phyloP scores from a whole-genome alignment of 2,329 filamentous ascomycete species.

The Hortaea werneckii region DNA sequence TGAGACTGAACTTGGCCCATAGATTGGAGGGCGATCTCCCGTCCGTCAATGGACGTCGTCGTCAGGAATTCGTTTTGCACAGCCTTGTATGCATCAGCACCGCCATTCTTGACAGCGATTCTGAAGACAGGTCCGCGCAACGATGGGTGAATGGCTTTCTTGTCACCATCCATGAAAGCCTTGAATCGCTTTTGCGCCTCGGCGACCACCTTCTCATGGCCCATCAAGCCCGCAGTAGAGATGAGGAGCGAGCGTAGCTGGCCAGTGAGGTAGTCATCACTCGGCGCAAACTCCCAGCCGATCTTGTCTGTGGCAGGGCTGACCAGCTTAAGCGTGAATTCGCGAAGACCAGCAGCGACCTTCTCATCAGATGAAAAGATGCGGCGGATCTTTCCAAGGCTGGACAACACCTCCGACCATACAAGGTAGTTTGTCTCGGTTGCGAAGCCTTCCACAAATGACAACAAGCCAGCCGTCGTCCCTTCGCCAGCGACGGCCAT shows the following conservation, averaged over 20 bases:
- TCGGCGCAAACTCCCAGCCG: conserved; percentile 72
- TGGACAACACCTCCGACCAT: conserved; percentile 74
- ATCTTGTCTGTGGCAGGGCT: conserved; percentile 64
- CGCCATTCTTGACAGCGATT: conserved; percentile 64
- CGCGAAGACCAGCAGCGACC: conserved; percentile 62
- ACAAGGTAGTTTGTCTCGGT: conserved; percentile 77
- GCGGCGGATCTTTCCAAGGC: conserved; percentile 66
- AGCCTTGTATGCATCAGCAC: conserved; percentile 57
- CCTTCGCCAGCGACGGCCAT: conserved; percentile 80
- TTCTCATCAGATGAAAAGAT: conserved; percentile 70
- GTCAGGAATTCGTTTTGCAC: conserved; percentile 77
- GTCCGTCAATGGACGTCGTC: conserved; percentile 80
- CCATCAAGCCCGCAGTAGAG: conserved; percentile 60
- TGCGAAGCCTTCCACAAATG: conserved; percentile 75
- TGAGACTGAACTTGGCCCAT: conserved; percentile 64
- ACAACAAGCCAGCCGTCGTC: conserved; percentile 69
- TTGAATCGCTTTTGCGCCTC: conserved; percentile 74
- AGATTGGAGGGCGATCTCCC: conserved; percentile 69
- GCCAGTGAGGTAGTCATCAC: conserved; percentile 71
- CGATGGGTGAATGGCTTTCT: conserved; percentile 65
- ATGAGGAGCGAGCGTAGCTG: conserved; percentile 78
- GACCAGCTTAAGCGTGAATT: conserved; percentile 69
- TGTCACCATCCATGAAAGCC: conserved; percentile 61
- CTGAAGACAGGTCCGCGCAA: conserved; percentile 73
- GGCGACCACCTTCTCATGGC: conserved; percentile 59